Base-by-base conservation (phyloP, 768 basidiomycete species). In the Tulasnella sp. region DNA sequence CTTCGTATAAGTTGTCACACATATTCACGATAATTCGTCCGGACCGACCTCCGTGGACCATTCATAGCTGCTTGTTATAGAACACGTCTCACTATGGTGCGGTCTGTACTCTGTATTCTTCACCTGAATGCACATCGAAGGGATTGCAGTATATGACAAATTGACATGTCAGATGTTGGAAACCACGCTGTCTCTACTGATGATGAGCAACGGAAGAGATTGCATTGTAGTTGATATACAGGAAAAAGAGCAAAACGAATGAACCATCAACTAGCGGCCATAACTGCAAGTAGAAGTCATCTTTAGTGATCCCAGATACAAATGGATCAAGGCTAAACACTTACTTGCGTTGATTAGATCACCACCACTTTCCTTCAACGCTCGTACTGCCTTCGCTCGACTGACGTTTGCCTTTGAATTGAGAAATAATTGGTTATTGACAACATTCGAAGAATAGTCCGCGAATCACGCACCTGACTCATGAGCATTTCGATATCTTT, bases 401-500 rank as follows among this genome's bases (percentile, higher is more conserved):
- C 87, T 78, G 68, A 89, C 93, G 62, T 75, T 80, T 57, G 90
- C 88, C 71, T 90, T 77, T 12, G 22, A 34, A 42, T 4, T 56
- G 56, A 8, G 10, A 16, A 8, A 22, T 25, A 24, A 39, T 29
- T 7, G 28, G 37, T 29, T 1, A 45, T 29, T 7, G 6, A n/a
- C 6, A 39, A 27, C 25, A 22, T 3, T 20, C 43, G 1, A 3
- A 19, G 10, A 8, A 29, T 12, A 42, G 5, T 40, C 37, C 40
- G 20, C n/a, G 5, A 44, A 45, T 28, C 28, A 31, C 53, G 24
- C 4, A 56, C 59, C 66, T 78, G 75, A 29, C 72, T 71, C 74
- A 96, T 89, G 47, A 99, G 87, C 49, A 95, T 77, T 55, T 93
- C 91, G 58, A 95, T 88, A 64, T 99, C 95, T 66, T 90, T 90